Conservation (phyloP, 371 early-diverging fungal species). For the Catenaria anguillulae region DNA sequence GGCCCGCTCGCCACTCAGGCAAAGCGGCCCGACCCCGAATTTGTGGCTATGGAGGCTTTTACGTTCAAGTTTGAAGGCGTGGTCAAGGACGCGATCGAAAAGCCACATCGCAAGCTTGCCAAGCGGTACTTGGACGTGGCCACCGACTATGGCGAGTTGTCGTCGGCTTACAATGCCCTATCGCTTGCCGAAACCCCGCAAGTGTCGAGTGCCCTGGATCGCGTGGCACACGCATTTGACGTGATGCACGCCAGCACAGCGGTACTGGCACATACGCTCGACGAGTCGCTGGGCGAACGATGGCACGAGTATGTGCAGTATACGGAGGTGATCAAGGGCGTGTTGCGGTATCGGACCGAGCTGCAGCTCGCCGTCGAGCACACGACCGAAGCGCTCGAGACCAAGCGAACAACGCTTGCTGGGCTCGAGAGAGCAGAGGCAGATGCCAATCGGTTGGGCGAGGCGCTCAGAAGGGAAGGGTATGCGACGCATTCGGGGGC, state of each 20-base stretch:
- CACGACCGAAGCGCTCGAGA: conserved; percentile 49
- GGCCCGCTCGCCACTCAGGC: conserved; percentile 14
- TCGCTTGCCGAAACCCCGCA: conserved; percentile 44
- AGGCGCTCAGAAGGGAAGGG: conserved; percentile 36
- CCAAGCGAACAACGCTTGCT: conserved; percentile 47
- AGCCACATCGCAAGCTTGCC: conserved; percentile 37
- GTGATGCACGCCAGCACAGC: conserved; percentile 56
- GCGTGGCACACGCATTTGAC: conserved; percentile 80
- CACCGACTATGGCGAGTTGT: conserved; percentile 71
- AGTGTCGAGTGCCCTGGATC: conserved; percentile 72
- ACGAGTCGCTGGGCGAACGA: conserved; percentile 64
- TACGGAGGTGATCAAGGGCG: conserved; percentile 62
- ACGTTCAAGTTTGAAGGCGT: conserved; percentile 46
- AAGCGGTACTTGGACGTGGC: conserved; percentile 41
- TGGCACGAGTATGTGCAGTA: conserved; percentile 79
- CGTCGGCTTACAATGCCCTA: conserved; percentile 82
- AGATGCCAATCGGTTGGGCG: conserved; percentile 72
- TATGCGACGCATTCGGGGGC: neutral
- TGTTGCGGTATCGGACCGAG: conserved; percentile 61
- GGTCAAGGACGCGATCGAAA: conserved; percentile 41
- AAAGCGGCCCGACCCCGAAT: conserved; percentile 46
- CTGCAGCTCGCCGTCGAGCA: conserved; percentile 75
- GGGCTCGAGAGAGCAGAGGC: conserved; percentile 56
- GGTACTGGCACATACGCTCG: conserved; percentile 44
- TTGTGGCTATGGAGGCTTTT: conserved; percentile 51